Conservation (phyloP, 176 grass and related monocot genomes). For the Stipa capillata region DNA sequence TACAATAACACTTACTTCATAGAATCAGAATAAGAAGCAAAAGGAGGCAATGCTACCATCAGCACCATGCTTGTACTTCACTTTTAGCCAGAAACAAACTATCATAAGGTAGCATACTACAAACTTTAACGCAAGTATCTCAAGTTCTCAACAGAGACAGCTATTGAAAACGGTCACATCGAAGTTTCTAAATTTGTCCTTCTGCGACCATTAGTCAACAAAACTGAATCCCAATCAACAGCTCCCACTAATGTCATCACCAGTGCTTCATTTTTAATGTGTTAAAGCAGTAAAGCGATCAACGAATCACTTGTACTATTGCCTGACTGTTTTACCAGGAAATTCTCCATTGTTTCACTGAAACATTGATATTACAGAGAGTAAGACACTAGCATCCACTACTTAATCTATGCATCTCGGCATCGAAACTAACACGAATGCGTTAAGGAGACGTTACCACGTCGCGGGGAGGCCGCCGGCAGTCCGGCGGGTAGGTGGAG, state of each 20-base stretch:
- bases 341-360: neutral
- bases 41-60: neutral
- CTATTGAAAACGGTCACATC: neutral
- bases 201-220: neutral
- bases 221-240: neutral
- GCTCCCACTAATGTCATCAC: neutral
- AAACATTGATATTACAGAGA: neutral
- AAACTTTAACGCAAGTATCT: neutral
- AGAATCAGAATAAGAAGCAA: neutral
- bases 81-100: neutral
- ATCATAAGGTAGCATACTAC: neutral
- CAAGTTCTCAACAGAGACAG: neutral
- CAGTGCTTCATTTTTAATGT: neutral
- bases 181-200: neutral
- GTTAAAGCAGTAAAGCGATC: neutral
- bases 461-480: slow-evolving; percentile 6
- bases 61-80: neutral
- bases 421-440: neutral
- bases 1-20: neutral
- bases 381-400: neutral
- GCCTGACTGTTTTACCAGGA: neutral
- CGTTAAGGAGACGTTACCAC: slow-evolving; percentile 4
- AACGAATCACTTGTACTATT: neutral
- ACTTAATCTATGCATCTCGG: neutral
- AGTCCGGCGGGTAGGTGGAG: neutral